Percentiles rank a stretch among this genome's conserved stretches.
Conservation (phyloP, 2,329 filamentous ascomycete genomes). For the Botrytis byssoidea region DNA sequence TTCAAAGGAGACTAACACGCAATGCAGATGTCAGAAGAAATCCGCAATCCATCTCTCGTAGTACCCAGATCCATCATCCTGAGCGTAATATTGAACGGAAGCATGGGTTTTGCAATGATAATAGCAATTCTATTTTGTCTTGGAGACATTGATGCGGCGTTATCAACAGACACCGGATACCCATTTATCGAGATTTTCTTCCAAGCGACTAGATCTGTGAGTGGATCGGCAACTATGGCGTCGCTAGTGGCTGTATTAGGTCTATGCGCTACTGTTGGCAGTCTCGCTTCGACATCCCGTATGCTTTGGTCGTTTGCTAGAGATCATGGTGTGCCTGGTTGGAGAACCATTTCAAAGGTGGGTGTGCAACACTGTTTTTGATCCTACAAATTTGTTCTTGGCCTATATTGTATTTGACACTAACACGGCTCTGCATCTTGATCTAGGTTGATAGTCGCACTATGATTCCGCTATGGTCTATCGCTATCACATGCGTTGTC, state of each 20-base stretch:
- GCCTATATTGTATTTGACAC: not conserved
- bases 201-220: conserved; percentile 46
- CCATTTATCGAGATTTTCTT: conserved; percentile 54
- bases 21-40: conserved; percentile 20
- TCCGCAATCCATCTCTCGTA: conserved; percentile 18
- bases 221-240: conserved; percentile 48
- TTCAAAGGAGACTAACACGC: not conserved
- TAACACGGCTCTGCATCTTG: not conserved
- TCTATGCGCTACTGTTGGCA: conserved; percentile 41
- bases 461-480: conserved; percentile 13
- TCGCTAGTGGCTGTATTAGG: conserved; percentile 44
- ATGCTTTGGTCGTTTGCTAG: conserved; percentile 47
- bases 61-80: conserved; percentile 42
- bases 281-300: conserved; percentile 40
- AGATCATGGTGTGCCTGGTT: conserved; percentile 46
- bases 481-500: conserved; percentile 6
- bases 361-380: not conserved
- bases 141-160: conserved; percentile 39
- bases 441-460: conserved; percentile 14
- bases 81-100: conserved; percentile 48
- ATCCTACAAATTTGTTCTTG: not conserved
- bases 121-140: conserved; percentile 41
- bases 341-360: conserved; percentile 41
- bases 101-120: conserved; percentile 44
- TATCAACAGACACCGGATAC: conserved; percentile 42